These are phyloP conservation scores for Leptomonas pyrrhocoris DNA, from an alignment of 208 protist species.

Conservation along the genomic window DNA sequence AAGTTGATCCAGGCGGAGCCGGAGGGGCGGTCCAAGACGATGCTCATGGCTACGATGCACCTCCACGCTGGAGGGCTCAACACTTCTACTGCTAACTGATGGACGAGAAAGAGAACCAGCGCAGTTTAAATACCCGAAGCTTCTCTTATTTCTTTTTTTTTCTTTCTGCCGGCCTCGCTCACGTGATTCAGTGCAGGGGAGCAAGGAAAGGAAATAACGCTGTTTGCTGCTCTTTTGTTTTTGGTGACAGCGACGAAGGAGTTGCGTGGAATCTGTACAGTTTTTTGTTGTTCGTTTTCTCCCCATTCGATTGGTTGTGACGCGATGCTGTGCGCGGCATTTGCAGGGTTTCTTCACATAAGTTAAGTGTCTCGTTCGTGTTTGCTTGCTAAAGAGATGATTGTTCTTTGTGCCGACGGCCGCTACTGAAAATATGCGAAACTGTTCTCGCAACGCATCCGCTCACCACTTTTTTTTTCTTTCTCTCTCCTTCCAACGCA, in stretches of 20 bases:
- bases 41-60: slow-evolving; percentile 68
- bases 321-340: background rate
- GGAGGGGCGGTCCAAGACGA: slow-evolving; percentile 74
- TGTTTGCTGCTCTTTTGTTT: background rate
- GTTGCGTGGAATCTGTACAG: background rate
- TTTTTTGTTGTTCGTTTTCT: background rate
- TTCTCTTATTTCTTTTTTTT: background rate
- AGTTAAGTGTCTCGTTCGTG: background rate
- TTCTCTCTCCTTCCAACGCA: slow-evolving; percentile 45
- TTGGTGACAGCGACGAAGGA: background rate
- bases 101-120: background rate
- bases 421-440: background rate
- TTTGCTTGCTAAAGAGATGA: slow-evolving; percentile 43
- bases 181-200: no score
- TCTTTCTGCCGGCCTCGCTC: background rate
- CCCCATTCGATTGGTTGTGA: background rate
- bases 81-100: background rate
- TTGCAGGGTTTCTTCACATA: slow-evolving; percentile 6
- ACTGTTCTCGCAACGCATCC: background rate
- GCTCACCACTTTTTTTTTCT: slow-evolving; percentile 31
- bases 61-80: slow-evolving; percentile 1
- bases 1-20: slow-evolving; percentile 70
- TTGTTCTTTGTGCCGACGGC: background rate
- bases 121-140: background rate
- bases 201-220: background rate